Evolutionary conservation across 192 early-diverging fungal genomes (phyloP).

Genomic region (Entophlyctis luteolus): DNA sequence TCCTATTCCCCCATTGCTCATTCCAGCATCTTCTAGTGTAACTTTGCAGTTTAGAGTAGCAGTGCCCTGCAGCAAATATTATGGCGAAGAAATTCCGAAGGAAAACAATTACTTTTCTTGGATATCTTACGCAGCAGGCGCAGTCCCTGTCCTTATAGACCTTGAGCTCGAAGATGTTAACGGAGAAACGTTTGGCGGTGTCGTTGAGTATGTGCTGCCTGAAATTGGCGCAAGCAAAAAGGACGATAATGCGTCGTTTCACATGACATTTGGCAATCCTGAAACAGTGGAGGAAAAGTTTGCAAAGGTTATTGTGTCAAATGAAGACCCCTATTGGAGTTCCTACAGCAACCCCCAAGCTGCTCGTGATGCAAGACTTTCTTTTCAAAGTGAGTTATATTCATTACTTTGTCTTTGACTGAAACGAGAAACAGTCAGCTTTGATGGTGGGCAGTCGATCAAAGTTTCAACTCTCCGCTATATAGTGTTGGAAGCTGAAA

Average conservation of each 20-base stretch:
- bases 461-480: conserved; percentile 2
- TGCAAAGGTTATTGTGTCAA: background rate
- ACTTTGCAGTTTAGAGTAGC: no score
- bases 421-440: background rate
- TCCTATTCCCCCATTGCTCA: background rate
- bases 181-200: conserved; percentile 11
- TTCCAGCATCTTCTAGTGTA: background rate
- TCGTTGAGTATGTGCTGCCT: conserved; percentile 6
- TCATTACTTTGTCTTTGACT: background rate
- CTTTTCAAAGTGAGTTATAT: background rate
- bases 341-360: background rate
- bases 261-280: background rate
- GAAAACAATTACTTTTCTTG: conserved; percentile 7
- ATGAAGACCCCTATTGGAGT: background rate
- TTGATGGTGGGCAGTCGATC: background rate
- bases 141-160: conserved; percentile 15
- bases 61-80: no score
- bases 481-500: background rate
- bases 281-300: background rate
- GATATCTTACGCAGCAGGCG: background rate
- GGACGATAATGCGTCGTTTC: background rate
- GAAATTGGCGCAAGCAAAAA: background rate
- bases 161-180: conserved; percentile 20
- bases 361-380: background rate
- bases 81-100: no score